These are phyloP conservation scores for Podospora anserina DNA, from an alignment of 495 filamentous ascomycete genomes.

Conservation along the genomic window DNA sequence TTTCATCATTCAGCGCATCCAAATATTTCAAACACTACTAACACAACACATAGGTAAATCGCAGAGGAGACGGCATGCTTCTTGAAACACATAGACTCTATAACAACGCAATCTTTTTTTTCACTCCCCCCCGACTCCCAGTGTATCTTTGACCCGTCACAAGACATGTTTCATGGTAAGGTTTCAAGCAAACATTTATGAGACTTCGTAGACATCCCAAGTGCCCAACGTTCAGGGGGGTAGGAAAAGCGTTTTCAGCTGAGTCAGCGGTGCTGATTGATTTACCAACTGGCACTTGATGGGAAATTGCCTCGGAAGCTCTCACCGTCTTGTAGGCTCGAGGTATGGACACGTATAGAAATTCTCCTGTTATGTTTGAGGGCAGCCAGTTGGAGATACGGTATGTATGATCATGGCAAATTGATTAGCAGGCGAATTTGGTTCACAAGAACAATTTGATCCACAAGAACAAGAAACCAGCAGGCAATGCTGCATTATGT, in stretches of 20 bases:
- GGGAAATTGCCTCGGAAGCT: too few species aligned
- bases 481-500: conserved; percentile 15
- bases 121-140: not conserved
- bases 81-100: not conserved
- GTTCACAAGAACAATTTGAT: too few species aligned
- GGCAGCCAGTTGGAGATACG: too few species aligned
- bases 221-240: not conserved
- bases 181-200: not conserved
- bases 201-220: not conserved
- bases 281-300: too few species aligned
- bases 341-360: too few species aligned
- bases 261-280: too few species aligned
- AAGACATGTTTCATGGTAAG: not conserved
- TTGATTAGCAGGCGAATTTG: not conserved
- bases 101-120: not conserved
- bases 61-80: not conserved
- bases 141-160: not conserved
- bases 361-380: too few species aligned
- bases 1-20: too few species aligned
- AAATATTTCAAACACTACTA: too few species aligned
- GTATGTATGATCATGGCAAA: not conserved
- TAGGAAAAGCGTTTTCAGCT: too few species aligned
- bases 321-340: too few species aligned
- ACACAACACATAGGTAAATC: too few species aligned
- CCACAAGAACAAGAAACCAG: not conserved